Conservation (phyloP, 495 filamentous ascomycete genomes). For the Elasticomyces elasticus region DNA sequence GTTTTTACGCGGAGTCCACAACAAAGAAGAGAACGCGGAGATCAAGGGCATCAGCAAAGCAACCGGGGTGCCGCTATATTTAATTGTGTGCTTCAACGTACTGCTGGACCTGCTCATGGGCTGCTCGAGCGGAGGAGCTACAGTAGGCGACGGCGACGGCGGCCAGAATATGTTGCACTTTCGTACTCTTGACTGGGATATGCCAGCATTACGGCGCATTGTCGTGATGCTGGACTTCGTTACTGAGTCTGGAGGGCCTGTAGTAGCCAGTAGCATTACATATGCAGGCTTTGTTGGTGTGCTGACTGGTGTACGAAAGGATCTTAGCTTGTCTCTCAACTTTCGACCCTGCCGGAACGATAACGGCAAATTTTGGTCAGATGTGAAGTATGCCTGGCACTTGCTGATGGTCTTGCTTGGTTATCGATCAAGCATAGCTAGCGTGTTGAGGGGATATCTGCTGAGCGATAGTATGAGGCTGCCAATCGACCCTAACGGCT, state of each 20-base stretch:
- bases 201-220: conserved; percentile 48
- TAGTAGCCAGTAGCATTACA: conserved; percentile 49
- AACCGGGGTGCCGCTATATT: conserved; percentile 46
- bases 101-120: conserved; percentile 56
- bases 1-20: conserved; percentile 42
- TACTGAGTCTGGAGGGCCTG: conserved; percentile 23
- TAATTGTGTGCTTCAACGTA: conserved; percentile 53
- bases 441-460: conserved; percentile 39
- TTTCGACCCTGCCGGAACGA: conserved; percentile 49
- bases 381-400: conserved; percentile 39
- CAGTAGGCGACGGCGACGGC: conserved; percentile 23
- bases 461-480: conserved; percentile 23
- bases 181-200: conserved; percentile 58
- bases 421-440: conserved; percentile 45
- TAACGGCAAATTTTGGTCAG: conserved; percentile 26
- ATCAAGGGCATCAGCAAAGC: conserved; percentile 46
- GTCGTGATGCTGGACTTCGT: conserved; percentile 52
- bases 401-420: conserved; percentile 49
- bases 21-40: conserved; percentile 50
- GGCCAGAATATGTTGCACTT: conserved; percentile 48
- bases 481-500: not conserved
- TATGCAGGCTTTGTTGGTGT: conserved; percentile 36
- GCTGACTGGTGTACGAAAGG: conserved; percentile 23
- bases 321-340: conserved; percentile 54
- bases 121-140: conserved; percentile 51